These are phyloP conservation scores for Bassia scoparia DNA, from an alignment of 148 eudicot genomes.

Conservation along the genomic window DNA sequence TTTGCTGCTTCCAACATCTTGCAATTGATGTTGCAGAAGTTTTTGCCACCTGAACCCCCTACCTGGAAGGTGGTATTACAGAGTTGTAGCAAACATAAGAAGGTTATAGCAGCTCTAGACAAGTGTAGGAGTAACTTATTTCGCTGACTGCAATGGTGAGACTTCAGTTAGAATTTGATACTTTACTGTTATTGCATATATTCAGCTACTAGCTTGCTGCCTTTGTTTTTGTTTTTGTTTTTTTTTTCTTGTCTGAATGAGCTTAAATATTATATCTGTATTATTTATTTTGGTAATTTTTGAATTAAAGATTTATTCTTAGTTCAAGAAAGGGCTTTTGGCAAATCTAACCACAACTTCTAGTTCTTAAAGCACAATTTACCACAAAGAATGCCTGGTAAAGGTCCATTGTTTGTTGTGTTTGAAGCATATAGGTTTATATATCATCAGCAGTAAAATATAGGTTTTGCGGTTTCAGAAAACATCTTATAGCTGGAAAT, in stretches of 20 bases:
- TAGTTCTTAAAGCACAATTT: background rate
- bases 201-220: background rate
- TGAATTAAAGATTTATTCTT: background rate
- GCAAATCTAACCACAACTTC: background rate
- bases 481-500: background rate
- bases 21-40: constrained; percentile 66
- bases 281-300: background rate
- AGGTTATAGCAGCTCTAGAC: constrained; percentile 41
- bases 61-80: constrained; percentile 65
- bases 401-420: background rate
- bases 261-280: background rate
- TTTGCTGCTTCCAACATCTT: constrained; percentile 59
- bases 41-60: constrained; percentile 55
- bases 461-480: background rate
- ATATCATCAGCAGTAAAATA: background rate
- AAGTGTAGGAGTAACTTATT: constrained; percentile 58
- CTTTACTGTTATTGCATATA: background rate
- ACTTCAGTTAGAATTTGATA: background rate
- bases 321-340: background rate
- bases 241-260: background rate
- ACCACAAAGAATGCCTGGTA: background rate
- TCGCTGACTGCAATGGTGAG: constrained; percentile 25
- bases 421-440: background rate
- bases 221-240: background rate
- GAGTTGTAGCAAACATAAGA: constrained; percentile 54